Evolutionary conservation across 306 rosid species (phyloP).

Genomic region (Delonix regia): DNA sequence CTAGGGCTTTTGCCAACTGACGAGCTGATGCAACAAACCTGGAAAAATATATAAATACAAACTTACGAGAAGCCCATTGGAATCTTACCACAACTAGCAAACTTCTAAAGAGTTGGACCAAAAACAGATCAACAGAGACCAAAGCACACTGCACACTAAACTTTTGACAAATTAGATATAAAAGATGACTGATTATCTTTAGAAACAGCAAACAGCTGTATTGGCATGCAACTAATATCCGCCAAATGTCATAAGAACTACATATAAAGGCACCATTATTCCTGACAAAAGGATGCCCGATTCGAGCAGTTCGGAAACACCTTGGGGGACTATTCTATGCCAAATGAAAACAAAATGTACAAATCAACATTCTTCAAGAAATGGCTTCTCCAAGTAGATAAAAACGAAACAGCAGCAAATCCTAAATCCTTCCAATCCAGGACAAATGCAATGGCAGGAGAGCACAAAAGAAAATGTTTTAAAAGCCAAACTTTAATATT

Average conservation of each 20-base stretch:
- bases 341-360: background rate
- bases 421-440: background rate
- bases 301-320: background rate
- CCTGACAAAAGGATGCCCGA: background rate
- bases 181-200: background rate
- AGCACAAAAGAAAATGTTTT: background rate
- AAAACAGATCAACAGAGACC: conserved; percentile 23
- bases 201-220: background rate
- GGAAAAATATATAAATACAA: conserved; percentile 30
- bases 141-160: background rate
- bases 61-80: background rate
- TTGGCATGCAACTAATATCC: background rate
- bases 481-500: background rate
- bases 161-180: background rate
- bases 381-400: background rate
- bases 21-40: conserved; percentile 97
- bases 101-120: conserved; percentile 31
- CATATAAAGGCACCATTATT: background rate
- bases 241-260: background rate
- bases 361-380: background rate
- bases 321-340: background rate
- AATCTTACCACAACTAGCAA: conserved; percentile 8
- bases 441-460: background rate
- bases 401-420: background rate
- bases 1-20: conserved; percentile 95